Evolutionary conservation across 345 rosid genomes (phyloP).

Genomic region (Populus alba): DNA sequence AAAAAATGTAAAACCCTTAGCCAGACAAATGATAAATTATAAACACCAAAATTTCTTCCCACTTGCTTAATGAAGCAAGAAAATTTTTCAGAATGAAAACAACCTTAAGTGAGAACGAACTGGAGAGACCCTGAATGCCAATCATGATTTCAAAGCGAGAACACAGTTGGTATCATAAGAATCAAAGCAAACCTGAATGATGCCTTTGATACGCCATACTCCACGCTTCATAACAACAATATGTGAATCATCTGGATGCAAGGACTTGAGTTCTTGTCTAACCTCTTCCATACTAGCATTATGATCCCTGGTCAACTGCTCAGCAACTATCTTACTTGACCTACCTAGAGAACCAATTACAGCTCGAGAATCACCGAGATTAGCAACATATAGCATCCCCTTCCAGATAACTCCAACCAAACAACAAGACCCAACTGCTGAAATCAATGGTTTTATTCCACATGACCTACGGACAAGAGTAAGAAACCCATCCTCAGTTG

Average conservation of each 20-base stretch:
- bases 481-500: conserved; percentile 92
- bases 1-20: background rate
- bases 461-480: conserved; percentile 69
- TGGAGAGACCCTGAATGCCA: background rate
- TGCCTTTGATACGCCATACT: conserved; percentile 98
- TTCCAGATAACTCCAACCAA: conserved; percentile 83
- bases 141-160: conserved; percentile 1
- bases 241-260: conserved; percentile 84
- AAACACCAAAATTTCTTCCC: background rate
- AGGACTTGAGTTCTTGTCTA: conserved; percentile 75
- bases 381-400: conserved; percentile 77
- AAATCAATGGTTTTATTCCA: conserved; percentile 69
- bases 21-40: background rate
- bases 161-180: background rate
- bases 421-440: conserved; percentile 92
- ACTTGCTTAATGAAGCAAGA: background rate
- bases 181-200: conserved; percentile 69
- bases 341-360: conserved; percentile 60
- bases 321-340: conserved; percentile 72
- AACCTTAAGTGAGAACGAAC: background rate
- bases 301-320: conserved; percentile 80
- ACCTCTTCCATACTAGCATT: conserved; percentile 88
- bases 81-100: background rate
- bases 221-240: conserved; percentile 83
- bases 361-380: conserved; percentile 94